Evolutionary conservation across 768 basidiomycete species (phyloP).

Genomic region (Amanita phalloides): DNA sequence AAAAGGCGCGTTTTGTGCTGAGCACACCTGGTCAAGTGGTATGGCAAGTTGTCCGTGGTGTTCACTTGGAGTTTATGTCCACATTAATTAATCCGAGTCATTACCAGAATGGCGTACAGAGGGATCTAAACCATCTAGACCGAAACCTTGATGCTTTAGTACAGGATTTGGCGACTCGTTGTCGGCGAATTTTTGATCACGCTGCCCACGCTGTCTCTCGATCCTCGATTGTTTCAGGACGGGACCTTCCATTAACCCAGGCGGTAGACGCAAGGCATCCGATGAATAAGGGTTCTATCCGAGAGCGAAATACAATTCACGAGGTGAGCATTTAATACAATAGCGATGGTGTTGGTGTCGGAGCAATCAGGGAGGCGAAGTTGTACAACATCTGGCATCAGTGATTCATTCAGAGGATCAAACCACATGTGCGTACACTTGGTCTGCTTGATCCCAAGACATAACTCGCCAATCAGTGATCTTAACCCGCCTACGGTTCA

Average conservation of each 20-base stretch:
- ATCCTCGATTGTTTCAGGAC: conserved; percentile 35
- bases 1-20: conserved; percentile 37
- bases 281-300: conserved; percentile 23
- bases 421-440: conserved; percentile 2
- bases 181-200: conserved; percentile 50
- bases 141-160: conserved; percentile 59
- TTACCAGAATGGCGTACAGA: conserved; percentile 32
- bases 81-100: conserved; percentile 15
- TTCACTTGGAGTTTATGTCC: conserved; percentile 13
- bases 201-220: conserved; percentile 56
- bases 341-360: conserved; percentile 16
- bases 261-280: conserved; percentile 22
- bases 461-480: conserved; percentile 4
- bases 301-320: conserved; percentile 44
- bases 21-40: conserved; percentile 33
- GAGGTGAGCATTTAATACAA: conserved; percentile 31
- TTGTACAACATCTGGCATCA: conserved; percentile 43
- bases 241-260: conserved; percentile 16
- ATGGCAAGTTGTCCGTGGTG: conserved; percentile 41
- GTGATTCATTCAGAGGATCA: conserved; percentile 26
- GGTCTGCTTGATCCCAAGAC: neutral
- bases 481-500: conserved; percentile 6
- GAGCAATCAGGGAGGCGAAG: conserved; percentile 26
- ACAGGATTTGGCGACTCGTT: conserved; percentile 48
- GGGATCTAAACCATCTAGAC: conserved; percentile 47